These are phyloP conservation scores for Pseudomicrostroma phylloplanum DNA, from an alignment of 1,284 basidiomycete genomes.

Conservation along the genomic window DNA sequence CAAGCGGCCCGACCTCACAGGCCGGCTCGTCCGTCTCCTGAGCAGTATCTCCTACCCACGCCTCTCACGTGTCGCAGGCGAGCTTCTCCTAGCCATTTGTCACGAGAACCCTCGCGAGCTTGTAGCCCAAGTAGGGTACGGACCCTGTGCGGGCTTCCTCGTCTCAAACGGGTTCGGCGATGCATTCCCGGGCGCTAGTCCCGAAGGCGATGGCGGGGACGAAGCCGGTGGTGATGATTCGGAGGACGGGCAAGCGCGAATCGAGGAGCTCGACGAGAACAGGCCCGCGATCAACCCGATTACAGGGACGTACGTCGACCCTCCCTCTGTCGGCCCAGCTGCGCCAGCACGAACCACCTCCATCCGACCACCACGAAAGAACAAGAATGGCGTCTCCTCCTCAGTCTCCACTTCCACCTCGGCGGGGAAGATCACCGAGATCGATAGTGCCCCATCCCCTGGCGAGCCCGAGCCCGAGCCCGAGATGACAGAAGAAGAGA, in stretches of 20 bases:
- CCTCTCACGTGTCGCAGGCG: conserved; percentile 29
- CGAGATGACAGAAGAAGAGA: conserved; percentile 35
- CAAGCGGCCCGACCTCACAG: conserved; percentile 16
- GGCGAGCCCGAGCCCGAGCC: neutral
- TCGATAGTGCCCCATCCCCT: neutral
- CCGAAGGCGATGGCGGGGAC: too few relatives aligned
- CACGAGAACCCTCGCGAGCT: conserved; percentile 24
- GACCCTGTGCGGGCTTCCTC: conserved; percentile 41
- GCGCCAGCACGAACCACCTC: conserved; percentile 5
- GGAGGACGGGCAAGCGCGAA: conserved; percentile 14
- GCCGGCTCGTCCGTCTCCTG: conserved; percentile 34
- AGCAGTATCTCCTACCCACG: conserved; percentile 25
- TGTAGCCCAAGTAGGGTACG: conserved; percentile 34
- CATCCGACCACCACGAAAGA: neutral
- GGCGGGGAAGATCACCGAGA: too few relatives aligned
- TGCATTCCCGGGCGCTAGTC: conserved; percentile 7
- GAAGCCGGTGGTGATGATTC: conserved; percentile 13
- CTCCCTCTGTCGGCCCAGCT: too few relatives aligned
- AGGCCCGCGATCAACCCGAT: conserved; percentile 18
- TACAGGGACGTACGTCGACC: conserved; percentile 20
- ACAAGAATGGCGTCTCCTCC: neutral
- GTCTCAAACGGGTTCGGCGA: conserved; percentile 14
- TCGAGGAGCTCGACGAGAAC: too few relatives aligned
- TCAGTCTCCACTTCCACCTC: neutral
- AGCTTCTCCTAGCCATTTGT: conserved; percentile 31